Conservation (phyloP, 345 rosid genomes). For the Salix purpurea region DNA sequence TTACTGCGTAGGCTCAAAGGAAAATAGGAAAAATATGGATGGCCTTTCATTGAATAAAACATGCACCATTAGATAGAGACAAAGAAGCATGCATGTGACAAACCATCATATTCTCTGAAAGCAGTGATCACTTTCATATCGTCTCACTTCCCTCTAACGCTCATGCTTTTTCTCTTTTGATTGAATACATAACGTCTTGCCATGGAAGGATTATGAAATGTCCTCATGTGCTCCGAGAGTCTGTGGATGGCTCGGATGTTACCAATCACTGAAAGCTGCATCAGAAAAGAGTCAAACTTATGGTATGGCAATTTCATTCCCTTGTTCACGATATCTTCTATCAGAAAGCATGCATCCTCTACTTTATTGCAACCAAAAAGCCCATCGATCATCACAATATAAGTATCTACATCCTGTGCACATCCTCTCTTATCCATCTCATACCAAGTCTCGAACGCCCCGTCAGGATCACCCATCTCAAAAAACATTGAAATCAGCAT, state of each 20-base stretch:
- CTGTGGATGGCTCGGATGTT: conserved; percentile 63
- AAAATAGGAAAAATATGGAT: background rate
- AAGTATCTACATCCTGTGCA: conserved; percentile 60
- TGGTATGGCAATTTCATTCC: conserved; percentile 69
- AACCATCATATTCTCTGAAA: background rate
- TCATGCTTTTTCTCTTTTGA: conserved; percentile 64
- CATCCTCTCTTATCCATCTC: conserved; percentile 72
- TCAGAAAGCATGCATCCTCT: conserved; percentile 63
- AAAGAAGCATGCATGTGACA: background rate
- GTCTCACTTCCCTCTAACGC: conserved; percentile 54
- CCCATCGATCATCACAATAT: conserved; percentile 80
- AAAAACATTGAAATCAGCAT: conserved; percentile 82
- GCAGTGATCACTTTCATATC: background rate
- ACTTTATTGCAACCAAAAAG: conserved; percentile 62
- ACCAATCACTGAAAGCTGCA: conserved; percentile 72
- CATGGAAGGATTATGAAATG: conserved; percentile 74
- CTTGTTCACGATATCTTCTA: conserved; percentile 62
- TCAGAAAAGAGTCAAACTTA: conserved; percentile 64
- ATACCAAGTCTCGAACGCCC: conserved; percentile 72
- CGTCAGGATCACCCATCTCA: conserved; percentile 58
- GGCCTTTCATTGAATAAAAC: background rate
- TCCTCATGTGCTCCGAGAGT: conserved; percentile 81
- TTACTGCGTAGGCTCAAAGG: too few relatives aligned
- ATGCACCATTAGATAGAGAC: background rate
- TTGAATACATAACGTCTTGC: conserved; percentile 69